Evolutionary conservation across 495 filamentous ascomycete species (phyloP).

Genomic region (Pyrenula aspistea): DNA sequence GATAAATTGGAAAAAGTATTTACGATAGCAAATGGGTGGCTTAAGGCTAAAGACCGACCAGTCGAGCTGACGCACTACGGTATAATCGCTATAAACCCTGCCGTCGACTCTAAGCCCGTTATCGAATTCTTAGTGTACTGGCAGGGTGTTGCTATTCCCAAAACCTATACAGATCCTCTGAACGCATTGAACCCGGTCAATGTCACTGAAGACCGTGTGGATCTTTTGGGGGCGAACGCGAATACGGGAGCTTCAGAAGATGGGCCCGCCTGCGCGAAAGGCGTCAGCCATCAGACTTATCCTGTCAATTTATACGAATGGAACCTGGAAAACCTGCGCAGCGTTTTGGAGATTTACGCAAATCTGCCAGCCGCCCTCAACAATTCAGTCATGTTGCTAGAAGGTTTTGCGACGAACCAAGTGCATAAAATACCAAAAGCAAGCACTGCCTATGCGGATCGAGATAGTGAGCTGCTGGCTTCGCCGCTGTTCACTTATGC

Average conservation of each 20-base stretch:
- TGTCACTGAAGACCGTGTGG: neutral
- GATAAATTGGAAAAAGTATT: slow-evolving; percentile 5
- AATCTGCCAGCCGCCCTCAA: slow-evolving; percentile 13
- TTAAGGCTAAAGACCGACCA: neutral
- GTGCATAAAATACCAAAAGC: slow-evolving; percentile 23
- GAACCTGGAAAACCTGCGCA: neutral
- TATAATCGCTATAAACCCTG: neutral
- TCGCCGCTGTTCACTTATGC: slow-evolving; percentile 26
- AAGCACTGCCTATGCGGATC: slow-evolving; percentile 31
- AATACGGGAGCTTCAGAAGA: neutral
- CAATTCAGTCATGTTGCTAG: slow-evolving; percentile 39
- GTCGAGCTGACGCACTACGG: slow-evolving; percentile 1
- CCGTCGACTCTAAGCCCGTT: neutral
- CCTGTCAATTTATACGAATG: neutral
- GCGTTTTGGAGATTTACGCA: neutral
- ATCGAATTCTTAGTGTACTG: neutral
- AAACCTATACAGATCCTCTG: neutral
- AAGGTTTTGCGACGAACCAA: slow-evolving; percentile 36
- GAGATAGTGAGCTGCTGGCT: slow-evolving; percentile 27
- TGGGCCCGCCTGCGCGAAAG: neutral
- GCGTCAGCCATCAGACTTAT: neutral
- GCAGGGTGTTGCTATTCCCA: neutral
- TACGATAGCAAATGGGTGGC: neutral
- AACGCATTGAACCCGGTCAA: neutral
- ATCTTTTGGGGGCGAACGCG: neutral